These are phyloP conservation scores for Silene conica DNA, from an alignment of 148 eudicot genomes.

Conservation along the genomic window DNA sequence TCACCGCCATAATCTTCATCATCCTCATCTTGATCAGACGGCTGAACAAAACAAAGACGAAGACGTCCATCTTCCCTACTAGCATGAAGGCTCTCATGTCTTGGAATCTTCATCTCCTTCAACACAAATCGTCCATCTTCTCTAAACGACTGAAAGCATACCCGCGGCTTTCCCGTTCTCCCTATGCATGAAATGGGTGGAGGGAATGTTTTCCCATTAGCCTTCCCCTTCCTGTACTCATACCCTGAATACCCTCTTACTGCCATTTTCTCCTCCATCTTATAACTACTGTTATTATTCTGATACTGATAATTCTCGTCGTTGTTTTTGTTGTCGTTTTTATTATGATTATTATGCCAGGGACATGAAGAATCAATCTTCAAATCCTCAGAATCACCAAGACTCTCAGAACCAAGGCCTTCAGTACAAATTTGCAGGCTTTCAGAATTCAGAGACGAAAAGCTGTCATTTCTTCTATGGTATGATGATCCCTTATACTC, in stretches of 20 bases:
- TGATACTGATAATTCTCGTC: neutral
- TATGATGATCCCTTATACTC: neutral
- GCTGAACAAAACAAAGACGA: constrained; percentile 47
- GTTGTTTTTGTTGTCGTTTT: neutral
- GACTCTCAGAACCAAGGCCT: constrained; percentile 87
- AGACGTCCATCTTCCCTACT: constrained; percentile 71
- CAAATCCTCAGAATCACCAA: constrained; percentile 54
- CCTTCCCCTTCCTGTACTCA: constrained; percentile 37
- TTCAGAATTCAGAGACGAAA: constrained; percentile 54
- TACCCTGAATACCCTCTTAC: constrained; percentile 14
- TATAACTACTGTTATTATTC: neutral
- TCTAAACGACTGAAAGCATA: constrained; percentile 57
- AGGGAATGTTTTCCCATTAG: constrained; percentile 39
- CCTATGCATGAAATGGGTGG: constrained; percentile 88
- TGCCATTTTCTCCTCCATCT: constrained; percentile 16
- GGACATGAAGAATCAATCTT: constrained; percentile 16
- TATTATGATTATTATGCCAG: constrained; percentile 7
- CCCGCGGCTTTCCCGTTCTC: constrained; percentile 59
- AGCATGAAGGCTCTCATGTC: constrained; percentile 61
- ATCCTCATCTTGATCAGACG: constrained; percentile 37
- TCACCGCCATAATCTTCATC: constrained; percentile 16
- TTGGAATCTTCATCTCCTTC: constrained; percentile 55
- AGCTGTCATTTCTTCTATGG: constrained; percentile 42
- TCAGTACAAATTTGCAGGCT: constrained; percentile 80
- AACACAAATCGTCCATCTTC: constrained; percentile 70